phyloP scores from a whole-genome alignment of 1,284 basidiomycete genomes.

The Bondarzewia mesenterica region DNA sequence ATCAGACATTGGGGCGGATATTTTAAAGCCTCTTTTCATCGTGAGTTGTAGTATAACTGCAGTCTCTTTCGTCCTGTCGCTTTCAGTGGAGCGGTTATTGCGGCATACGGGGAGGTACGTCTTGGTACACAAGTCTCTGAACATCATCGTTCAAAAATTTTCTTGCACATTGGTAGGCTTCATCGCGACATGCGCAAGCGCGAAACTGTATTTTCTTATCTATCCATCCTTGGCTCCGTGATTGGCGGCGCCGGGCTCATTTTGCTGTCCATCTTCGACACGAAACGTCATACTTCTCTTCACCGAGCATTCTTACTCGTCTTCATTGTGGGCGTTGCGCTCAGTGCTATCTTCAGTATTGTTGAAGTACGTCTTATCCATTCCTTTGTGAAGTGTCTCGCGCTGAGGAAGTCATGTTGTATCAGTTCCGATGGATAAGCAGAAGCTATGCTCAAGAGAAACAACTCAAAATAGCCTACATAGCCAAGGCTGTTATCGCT shows the following conservation, averaged over 20 bases:
- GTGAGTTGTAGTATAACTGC: slow-evolving; percentile 53
- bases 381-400: neutral
- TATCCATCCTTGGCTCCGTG: slow-evolving; percentile 53
- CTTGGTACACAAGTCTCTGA: neutral
- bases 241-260: slow-evolving; percentile 51
- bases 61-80: slow-evolving; percentile 48
- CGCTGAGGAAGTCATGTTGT: neutral
- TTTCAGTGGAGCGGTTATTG: slow-evolving; percentile 52
- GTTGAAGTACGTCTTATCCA: slow-evolving; percentile 39
- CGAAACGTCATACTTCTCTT: slow-evolving; percentile 12
- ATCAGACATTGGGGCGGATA: slow-evolving; percentile 63
- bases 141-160: slow-evolving; percentile 2
- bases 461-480: slow-evolving; percentile 48
- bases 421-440: slow-evolving; percentile 59
- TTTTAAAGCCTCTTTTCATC: slow-evolving; percentile 67
- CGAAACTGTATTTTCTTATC: slow-evolving; percentile 43
- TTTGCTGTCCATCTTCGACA: slow-evolving; percentile 21
- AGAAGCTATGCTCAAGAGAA: slow-evolving; percentile 39
- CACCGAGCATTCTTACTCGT: slow-evolving; percentile 21
- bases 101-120: slow-evolving; percentile 51
- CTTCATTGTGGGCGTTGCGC: slow-evolving; percentile 32
- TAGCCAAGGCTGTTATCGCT: slow-evolving; percentile 54
- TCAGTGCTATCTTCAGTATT: slow-evolving; percentile 66
- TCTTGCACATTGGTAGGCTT: slow-evolving; percentile 30
- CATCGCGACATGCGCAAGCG: slow-evolving; percentile 46